Conservation (phyloP, 2,329 filamentous ascomycete species). For the Teratosphaeria gauchensis region DNA sequence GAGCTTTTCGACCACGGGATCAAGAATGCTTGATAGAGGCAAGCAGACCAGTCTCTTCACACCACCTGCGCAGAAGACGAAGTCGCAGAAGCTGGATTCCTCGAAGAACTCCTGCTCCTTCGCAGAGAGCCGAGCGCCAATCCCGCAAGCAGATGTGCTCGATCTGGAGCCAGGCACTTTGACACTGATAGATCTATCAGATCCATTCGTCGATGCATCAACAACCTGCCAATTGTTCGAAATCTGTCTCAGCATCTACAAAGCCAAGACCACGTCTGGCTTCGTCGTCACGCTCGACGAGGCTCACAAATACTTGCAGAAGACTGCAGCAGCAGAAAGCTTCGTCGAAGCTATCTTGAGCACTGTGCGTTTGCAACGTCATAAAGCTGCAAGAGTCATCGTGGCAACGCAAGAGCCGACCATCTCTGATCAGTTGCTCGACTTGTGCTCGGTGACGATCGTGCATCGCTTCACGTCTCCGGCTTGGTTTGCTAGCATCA, state of each 20-base stretch:
- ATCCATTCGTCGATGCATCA: slow-evolving; percentile 57
- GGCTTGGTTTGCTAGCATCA: slow-evolving; percentile 47
- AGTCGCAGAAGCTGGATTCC: not conserved
- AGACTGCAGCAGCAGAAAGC: slow-evolving; percentile 42
- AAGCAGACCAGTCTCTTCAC: not conserved
- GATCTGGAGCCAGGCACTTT: slow-evolving; percentile 38
- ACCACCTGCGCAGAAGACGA: not conserved
- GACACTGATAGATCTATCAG: slow-evolving; percentile 63
- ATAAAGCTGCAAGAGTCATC: slow-evolving; percentile 56
- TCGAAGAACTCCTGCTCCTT: not conserved
- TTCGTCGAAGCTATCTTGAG: slow-evolving; percentile 55
- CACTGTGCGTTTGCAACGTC: slow-evolving; percentile 61
- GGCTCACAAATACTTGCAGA: slow-evolving; percentile 66
- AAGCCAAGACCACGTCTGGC: slow-evolving; percentile 27
- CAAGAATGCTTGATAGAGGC: not conserved
- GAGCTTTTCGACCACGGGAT: slow-evolving; percentile 45
- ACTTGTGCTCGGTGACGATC: slow-evolving; percentile 61
- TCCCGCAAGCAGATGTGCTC: slow-evolving; percentile 12
- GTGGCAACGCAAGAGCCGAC: slow-evolving; percentile 73
- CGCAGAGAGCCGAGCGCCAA: not conserved
- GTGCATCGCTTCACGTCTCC: slow-evolving; percentile 64
- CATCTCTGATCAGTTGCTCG: slow-evolving; percentile 56
- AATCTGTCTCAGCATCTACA: slow-evolving; percentile 57
- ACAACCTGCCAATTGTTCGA: slow-evolving; percentile 64
- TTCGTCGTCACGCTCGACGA: slow-evolving; percentile 64